phyloP scores from a whole-genome alignment of 2,329 filamentous ascomycete species.

The Colletotrichum costaricense region DNA sequence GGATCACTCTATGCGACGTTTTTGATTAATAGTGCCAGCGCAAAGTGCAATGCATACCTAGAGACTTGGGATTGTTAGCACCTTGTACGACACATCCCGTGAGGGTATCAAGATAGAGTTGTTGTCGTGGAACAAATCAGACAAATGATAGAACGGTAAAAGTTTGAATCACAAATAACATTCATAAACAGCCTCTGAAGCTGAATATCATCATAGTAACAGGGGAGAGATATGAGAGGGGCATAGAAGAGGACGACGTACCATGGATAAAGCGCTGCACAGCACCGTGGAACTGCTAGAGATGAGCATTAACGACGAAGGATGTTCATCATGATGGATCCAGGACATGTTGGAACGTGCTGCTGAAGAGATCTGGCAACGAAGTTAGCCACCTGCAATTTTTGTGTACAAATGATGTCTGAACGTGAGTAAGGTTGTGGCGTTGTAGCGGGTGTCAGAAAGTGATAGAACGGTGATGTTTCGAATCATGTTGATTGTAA shows the following conservation, averaged over 20 bases:
- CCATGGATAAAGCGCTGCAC: background rate
- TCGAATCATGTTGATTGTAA: constrained; percentile 48
- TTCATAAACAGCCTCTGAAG: constrained; percentile 62
- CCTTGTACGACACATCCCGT: background rate
- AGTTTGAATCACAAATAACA: constrained; percentile 49
- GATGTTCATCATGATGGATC: background rate
- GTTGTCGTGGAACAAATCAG: background rate
- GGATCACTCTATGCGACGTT: background rate
- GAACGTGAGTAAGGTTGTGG: background rate
- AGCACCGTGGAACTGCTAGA: too few relatives aligned
- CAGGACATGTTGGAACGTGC: background rate
- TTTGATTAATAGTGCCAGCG: background rate
- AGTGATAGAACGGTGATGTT: constrained; percentile 47
- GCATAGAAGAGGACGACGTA: background rate
- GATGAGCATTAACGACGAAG: background rate
- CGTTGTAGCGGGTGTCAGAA: constrained; percentile 15
- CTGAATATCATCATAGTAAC: constrained; percentile 49
- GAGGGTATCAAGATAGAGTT: background rate
- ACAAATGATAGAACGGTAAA: constrained; percentile 44
- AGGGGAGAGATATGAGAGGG: too few relatives aligned
- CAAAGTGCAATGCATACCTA: background rate
- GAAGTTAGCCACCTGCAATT: background rate
- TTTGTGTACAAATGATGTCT: too few relatives aligned
- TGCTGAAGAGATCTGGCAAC: background rate
- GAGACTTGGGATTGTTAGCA: background rate